A percentile compares a stretch with the other conserved stretches of the same genome.
These are phyloP conservation scores for Abelmoschus esculentus DNA, from an alignment of 345 rosid genomes.

Conservation along the genomic window DNA sequence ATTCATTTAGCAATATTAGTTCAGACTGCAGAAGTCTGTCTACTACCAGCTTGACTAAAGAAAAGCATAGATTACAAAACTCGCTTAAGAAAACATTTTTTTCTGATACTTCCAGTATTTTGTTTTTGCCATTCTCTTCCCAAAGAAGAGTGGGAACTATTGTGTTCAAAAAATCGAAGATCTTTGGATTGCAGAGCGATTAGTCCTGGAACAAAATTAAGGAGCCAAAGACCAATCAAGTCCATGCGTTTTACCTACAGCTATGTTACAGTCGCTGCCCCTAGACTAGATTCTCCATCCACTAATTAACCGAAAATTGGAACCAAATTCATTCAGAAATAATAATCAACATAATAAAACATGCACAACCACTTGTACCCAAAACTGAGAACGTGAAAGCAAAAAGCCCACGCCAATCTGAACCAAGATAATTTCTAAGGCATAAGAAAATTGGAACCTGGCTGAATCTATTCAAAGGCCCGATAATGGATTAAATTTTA, in stretches of 20 bases:
- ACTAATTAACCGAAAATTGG: neutral
- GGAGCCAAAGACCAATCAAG: neutral
- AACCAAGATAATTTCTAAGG: neutral
- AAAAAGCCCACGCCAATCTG: neutral
- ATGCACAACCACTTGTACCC: neutral
- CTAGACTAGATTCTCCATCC: neutral
- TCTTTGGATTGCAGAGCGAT: neutral
- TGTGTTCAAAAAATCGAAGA: neutral
- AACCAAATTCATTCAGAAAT: neutral
- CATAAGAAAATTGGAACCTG: too few relatives aligned
- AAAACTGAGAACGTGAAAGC: conserved; percentile 1
- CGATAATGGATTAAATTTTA: neutral
- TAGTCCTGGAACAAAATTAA: neutral
- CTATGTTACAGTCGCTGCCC: neutral
- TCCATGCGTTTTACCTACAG: neutral
- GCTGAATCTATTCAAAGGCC: too few relatives aligned
- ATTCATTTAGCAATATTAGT: neutral
- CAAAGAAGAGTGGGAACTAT: neutral
- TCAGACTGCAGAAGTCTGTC: neutral
- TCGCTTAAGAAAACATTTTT: neutral
- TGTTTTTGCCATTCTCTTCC: neutral
- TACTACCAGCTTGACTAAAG: neutral
- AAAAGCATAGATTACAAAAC: neutral
- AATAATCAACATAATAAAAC: neutral
- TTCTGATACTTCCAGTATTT: neutral